Conservation (phyloP, 495 filamentous ascomycete genomes). For the Bacidia gigantensis region DNA sequence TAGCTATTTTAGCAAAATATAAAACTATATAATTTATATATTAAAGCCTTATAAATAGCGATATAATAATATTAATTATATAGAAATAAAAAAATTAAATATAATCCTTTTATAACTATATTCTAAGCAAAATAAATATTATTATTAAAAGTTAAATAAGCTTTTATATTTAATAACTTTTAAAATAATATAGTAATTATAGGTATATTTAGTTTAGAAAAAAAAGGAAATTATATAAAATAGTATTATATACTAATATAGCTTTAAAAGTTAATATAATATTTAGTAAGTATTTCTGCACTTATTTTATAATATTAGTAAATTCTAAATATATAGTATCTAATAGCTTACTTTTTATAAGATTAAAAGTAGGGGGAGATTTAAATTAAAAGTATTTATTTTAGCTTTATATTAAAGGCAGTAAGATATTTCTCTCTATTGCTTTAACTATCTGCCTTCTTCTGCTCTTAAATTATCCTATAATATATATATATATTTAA, state of each 20-base stretch:
- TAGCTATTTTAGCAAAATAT: constrained; percentile 1
- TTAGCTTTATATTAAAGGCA: not conserved
- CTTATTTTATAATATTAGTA: constrained; percentile 1
- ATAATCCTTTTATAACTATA: not conserved
- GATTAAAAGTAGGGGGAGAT: not conserved
- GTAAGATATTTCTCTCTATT: not conserved
- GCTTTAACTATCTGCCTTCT: not conserved
- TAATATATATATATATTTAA: constrained; percentile 1
- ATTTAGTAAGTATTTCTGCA: not conserved
- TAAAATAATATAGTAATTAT: constrained; percentile 3
- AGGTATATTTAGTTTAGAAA: not conserved
- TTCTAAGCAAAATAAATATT: not conserved
- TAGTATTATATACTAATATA: not conserved
- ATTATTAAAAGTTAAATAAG: not conserved
- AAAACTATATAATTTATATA: not conserved
- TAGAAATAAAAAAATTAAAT: not conserved
- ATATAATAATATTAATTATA: constrained; percentile 1
- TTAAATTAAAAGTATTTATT: not conserved
- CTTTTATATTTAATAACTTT: not conserved
- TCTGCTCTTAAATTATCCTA: not conserved
- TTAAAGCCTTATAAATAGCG: not conserved
- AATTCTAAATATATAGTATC: not conserved
- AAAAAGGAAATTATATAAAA: not conserved
- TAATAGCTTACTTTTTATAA: not conserved
- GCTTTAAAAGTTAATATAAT: not conserved